A percentile compares a stretch with the other conserved stretches of the same genome.
phyloP scores from a whole-genome alignment of 805 yeast genomes.

The Candida sphagnicola region DNA sequence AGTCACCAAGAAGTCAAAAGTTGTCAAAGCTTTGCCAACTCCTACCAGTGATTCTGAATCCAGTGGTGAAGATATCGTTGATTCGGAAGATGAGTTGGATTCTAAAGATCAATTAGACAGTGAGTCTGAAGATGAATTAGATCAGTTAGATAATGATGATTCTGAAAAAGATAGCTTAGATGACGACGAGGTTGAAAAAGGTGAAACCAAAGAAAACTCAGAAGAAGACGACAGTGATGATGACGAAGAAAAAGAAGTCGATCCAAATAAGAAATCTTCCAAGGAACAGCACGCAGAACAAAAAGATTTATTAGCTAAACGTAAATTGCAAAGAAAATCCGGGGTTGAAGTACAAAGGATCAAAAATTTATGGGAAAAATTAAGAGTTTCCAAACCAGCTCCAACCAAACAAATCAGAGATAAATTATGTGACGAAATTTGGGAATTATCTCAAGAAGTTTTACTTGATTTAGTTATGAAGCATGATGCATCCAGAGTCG shows the following conservation, averaged over 20 bases:
- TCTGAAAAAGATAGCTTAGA: slow-evolving; percentile 20
- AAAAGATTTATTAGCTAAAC: slow-evolving; percentile 68
- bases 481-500: slow-evolving; percentile 95
- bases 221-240: slow-evolving; percentile 23
- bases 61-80: slow-evolving; percentile 11
- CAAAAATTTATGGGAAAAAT: slow-evolving; percentile 85
- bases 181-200: slow-evolving; percentile 13
- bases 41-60: slow-evolving; percentile 12
- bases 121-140: slow-evolving; percentile 17
- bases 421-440: slow-evolving; percentile 75
- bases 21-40: slow-evolving; percentile 23
- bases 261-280: slow-evolving; percentile 48
- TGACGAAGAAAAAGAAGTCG: slow-evolving; percentile 17
- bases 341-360: slow-evolving; percentile 82
- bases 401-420: slow-evolving; percentile 73
- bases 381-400: slow-evolving; percentile 81
- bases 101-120: slow-evolving; percentile 20
- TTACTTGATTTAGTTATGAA: slow-evolving; percentile 83
- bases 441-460: slow-evolving; percentile 76
- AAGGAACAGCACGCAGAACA: slow-evolving; percentile 80
- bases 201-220: slow-evolving; percentile 14
- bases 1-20: slow-evolving; percentile 24
- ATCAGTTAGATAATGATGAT: slow-evolving; percentile 27
- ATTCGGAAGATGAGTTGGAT: slow-evolving; percentile 13
- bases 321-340: slow-evolving; percentile 84